Percentiles rank a stretch among this genome's conserved stretches.
phyloP scores from a whole-genome alignment of 2,329 filamentous ascomycete genomes.

The Penicillium sp. region DNA sequence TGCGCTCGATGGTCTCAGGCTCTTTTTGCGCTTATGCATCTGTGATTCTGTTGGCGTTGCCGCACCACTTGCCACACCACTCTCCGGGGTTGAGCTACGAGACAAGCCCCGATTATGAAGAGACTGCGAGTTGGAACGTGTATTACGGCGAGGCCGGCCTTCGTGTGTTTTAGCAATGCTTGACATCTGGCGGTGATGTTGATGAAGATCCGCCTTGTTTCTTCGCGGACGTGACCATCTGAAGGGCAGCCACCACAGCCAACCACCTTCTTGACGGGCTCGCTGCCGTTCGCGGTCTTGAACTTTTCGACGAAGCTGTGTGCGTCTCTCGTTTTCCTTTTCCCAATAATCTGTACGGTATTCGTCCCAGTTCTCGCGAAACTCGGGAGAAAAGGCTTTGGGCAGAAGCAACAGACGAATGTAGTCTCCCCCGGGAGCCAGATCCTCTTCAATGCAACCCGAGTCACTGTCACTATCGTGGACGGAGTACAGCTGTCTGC shows the following conservation, averaged over 20 bases:
- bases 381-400: slow-evolving; percentile 91
- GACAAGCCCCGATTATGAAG: slow-evolving; percentile 32
- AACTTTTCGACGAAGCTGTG: slow-evolving; percentile 66
- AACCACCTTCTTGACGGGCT: slow-evolving; percentile 64
- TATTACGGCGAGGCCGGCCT: slow-evolving; percentile 28
- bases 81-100: slow-evolving; percentile 38
- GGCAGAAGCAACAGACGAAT: slow-evolving; percentile 86
- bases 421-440: slow-evolving; percentile 84
- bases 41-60: slow-evolving; percentile 22
- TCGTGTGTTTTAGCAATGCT: slow-evolving; percentile 25
- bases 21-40: slow-evolving; percentile 30
- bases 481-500: slow-evolving; percentile 30
- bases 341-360: slow-evolving; percentile 97
- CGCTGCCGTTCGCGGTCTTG: slow-evolving; percentile 64
- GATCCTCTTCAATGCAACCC: slow-evolving; percentile 73
- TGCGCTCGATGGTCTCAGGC: slow-evolving; percentile 21
- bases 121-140: slow-evolving; percentile 39
- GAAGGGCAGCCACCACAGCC: slow-evolving; percentile 79
- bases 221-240: slow-evolving; percentile 30
- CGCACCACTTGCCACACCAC: slow-evolving; percentile 33
- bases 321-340: slow-evolving; percentile 84
- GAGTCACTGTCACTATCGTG: slow-evolving; percentile 62
- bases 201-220: slow-evolving; percentile 22
- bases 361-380: slow-evolving; percentile 94
- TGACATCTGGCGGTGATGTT: slow-evolving; percentile 25